Evolutionary conservation across 2,329 filamentous ascomycete genomes (phyloP).

Genomic region (Stromatinia cepivora): DNA sequence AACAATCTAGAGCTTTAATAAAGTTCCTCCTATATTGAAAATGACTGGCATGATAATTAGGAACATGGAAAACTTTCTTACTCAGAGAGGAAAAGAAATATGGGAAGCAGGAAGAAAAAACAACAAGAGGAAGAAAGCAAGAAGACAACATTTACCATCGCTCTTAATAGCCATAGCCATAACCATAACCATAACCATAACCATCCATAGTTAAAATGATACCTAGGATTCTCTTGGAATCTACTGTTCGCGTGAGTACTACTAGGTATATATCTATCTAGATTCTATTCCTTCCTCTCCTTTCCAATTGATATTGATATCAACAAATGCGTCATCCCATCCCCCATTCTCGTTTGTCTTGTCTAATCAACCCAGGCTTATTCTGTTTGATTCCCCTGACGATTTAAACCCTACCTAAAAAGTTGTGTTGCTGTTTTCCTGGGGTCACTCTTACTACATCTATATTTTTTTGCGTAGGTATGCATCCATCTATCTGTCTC

Average conservation of each 20-base stretch:
- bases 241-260: too few relatives aligned
- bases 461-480: background rate
- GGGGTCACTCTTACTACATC: too few relatives aligned
- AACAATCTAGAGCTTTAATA: constrained; percentile 1
- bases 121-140: background rate
- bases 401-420: background rate
- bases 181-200: too few relatives aligned
- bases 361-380: background rate
- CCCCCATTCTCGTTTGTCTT: background rate
- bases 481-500: background rate
- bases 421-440: too few relatives aligned
- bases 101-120: background rate
- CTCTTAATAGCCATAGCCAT: too few relatives aligned
- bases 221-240: too few relatives aligned
- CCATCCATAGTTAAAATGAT: too few relatives aligned
- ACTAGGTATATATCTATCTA: background rate
- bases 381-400: background rate
- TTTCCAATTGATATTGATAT: background rate
- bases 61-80: background rate
- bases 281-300: background rate
- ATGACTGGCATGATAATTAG: background rate
- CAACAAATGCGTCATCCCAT: background rate
- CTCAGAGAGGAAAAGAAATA: too few relatives aligned
- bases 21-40: constrained; percentile 1
- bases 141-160: too few relatives aligned